These are phyloP conservation scores for Jaltomata sinuosa DNA, from an alignment of 257 asterid genomes.

Conservation along the genomic window DNA sequence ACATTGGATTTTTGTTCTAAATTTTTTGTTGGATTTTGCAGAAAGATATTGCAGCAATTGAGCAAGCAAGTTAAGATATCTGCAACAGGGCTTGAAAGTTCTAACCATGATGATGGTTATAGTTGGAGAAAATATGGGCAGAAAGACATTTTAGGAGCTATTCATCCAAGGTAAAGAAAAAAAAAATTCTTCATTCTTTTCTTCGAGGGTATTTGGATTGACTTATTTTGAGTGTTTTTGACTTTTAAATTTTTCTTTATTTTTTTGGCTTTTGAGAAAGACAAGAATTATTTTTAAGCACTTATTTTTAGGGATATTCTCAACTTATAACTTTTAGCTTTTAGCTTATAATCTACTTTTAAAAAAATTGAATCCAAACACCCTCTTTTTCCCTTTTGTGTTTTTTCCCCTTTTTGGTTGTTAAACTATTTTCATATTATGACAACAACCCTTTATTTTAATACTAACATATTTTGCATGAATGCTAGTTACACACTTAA, in stretches of 20 bases:
- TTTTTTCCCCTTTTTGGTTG: neutral
- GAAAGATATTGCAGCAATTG: conserved; percentile 49
- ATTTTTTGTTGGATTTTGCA: conserved; percentile 17
- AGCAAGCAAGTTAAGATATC: conserved; percentile 36
- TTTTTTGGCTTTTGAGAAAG: too few relatives aligned
- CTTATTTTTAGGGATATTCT: too few relatives aligned
- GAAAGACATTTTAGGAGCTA: conserved; percentile 63
- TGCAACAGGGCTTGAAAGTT: conserved; percentile 31
- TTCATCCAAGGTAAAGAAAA: conserved; percentile 54
- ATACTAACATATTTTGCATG: too few relatives aligned
- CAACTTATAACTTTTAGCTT: too few relatives aligned
- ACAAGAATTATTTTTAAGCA: too few relatives aligned
- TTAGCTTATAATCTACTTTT: too few relatives aligned
- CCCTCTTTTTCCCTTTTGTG: neutral
- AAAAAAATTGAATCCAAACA: too few relatives aligned
- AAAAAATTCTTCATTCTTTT: neutral
- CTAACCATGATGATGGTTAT: conserved; percentile 44
- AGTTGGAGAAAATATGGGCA: conserved; percentile 90
- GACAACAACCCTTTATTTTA: neutral
- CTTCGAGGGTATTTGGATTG: too few relatives aligned
- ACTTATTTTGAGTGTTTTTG: too few relatives aligned
- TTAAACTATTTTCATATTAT: neutral
- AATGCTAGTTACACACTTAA: neutral
- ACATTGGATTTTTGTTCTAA: neutral
- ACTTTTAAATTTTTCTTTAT: too few relatives aligned